Evolutionary conservation across 192 early-diverging fungal genomes (phyloP), one percentile per base, ranked within the genome.

Genomic region (Lobulomyces angularis): DNA sequence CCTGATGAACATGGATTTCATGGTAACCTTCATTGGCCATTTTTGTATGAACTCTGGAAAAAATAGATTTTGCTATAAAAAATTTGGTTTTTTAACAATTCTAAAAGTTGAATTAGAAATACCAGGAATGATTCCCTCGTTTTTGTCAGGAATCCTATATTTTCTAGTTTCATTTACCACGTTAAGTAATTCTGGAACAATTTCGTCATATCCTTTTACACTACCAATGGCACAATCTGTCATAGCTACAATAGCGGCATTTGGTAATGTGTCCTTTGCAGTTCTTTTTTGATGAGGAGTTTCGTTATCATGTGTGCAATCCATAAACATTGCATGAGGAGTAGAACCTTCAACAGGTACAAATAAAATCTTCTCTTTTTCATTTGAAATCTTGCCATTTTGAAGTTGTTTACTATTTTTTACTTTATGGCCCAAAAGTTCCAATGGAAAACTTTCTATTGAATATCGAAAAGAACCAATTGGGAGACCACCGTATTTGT

Each of bases 241-340:
- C 75, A 99, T 85, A 2, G 83, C 80, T 1, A 90, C 86, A 3
- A 94, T 59, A 5, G 88, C 92, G 7, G 83, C 79, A 65, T 88
- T 93, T 3, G 95, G 75, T 12, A 99, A 62, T 4, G 95, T 80
- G 58, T 99, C 95, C 44, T 81, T 77, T 2, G 88, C 79, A 0
- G 77, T 77, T 39, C 92, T 70, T 37, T 88, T 90, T 54, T 99
- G 88, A 18, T 82, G 69, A 1, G 95, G 95, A 1, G 84, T 85
- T 59, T 95, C 87, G 54, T 99, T 99, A 60, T 99, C 95, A 44
- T 99, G 95, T 8, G 95, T 97, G 68, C 91, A 96, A 58, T 98
- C 95, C 80, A 97, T 95, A 55, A 98, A 93, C 7, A 98, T 68
- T 4, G 89, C 88, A 47, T 97, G 92, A 3, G 92, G 88, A 14